phyloP scores from a whole-genome alignment of 768 basidiomycete genomes.

The Leucogyrophana mollusca region DNA sequence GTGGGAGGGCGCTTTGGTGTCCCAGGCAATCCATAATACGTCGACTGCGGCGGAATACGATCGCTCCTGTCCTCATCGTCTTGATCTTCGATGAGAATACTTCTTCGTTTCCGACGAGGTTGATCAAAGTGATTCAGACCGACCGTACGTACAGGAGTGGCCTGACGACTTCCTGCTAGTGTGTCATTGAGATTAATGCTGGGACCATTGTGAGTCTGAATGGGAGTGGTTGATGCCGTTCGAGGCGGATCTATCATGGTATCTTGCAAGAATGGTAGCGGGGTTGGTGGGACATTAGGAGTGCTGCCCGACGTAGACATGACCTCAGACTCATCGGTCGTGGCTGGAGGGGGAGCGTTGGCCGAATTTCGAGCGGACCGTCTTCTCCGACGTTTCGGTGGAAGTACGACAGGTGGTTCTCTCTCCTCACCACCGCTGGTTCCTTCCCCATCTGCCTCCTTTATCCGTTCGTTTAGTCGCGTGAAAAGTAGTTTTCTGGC shows the following conservation, averaged over 20 bases:
- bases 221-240: constrained; percentile 27
- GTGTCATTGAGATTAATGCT: constrained; percentile 28
- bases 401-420: constrained; percentile 35
- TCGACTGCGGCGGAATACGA: constrained; percentile 31
- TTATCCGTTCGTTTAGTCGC: constrained; percentile 54
- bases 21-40: constrained; percentile 39
- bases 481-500: constrained; percentile 69
- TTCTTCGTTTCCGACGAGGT: constrained; percentile 48
- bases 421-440: constrained; percentile 58
- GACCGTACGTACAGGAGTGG: constrained; percentile 30
- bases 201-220: constrained; percentile 24
- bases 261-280: constrained; percentile 41
- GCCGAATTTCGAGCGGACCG: constrained; percentile 45
- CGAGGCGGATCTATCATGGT: constrained; percentile 22
- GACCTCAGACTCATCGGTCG: constrained; percentile 46
- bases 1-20: constrained; percentile 41
- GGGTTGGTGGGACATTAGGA: constrained; percentile 53
- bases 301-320: constrained; percentile 52
- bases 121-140: constrained; percentile 38
- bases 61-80: constrained; percentile 49
- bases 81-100: constrained; percentile 69
- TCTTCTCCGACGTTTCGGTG: constrained; percentile 55
- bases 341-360: constrained; percentile 37
- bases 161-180: constrained; percentile 27
- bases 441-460: constrained; percentile 63